phyloP scores from a whole-genome alignment of 768 basidiomycete species.

The Amanita inopinata region DNA sequence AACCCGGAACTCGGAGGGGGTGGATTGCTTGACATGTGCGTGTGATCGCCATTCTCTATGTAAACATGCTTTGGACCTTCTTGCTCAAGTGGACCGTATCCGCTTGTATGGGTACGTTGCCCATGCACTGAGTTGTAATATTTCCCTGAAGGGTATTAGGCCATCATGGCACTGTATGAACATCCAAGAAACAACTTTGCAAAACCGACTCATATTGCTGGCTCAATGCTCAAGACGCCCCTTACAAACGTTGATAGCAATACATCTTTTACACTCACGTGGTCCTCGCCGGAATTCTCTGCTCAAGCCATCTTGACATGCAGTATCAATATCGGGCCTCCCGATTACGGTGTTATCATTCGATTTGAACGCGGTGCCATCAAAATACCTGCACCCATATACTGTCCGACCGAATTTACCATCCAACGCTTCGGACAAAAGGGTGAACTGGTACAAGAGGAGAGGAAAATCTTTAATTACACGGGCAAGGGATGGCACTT shows the following conservation, averaged over 20 bases:
- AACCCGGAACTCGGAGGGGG: constrained; percentile 78
- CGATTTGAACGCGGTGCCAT: constrained; percentile 72
- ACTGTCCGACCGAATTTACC: constrained; percentile 53
- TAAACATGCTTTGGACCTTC: neutral
- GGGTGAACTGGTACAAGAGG: constrained; percentile 42
- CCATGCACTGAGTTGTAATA: neutral
- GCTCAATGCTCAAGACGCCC: constrained; percentile 70
- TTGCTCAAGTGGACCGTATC: constrained; percentile 62
- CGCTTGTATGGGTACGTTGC: constrained; percentile 58
- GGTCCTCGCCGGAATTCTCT: constrained; percentile 44
- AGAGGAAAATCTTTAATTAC: constrained; percentile 48
- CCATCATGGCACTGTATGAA: constrained; percentile 72
- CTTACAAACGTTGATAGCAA: constrained; percentile 71
- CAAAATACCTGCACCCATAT: constrained; percentile 53
- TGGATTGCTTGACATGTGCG: constrained; percentile 75
- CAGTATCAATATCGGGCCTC: constrained; percentile 45
- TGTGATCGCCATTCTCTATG: constrained; percentile 7
- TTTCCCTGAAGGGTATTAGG: constrained; percentile 26
- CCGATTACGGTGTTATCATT: constrained; percentile 48
- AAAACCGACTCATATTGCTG: constrained; percentile 48
- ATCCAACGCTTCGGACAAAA: constrained; percentile 49
- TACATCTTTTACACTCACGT: constrained; percentile 68
- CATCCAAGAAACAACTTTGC: constrained; percentile 59
- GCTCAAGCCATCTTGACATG: constrained; percentile 70
- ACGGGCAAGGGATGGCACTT: constrained; percentile 72